Evolutionary conservation across 2,329 filamentous ascomycete species (phyloP).

Genomic region (Didymella sp.): DNA sequence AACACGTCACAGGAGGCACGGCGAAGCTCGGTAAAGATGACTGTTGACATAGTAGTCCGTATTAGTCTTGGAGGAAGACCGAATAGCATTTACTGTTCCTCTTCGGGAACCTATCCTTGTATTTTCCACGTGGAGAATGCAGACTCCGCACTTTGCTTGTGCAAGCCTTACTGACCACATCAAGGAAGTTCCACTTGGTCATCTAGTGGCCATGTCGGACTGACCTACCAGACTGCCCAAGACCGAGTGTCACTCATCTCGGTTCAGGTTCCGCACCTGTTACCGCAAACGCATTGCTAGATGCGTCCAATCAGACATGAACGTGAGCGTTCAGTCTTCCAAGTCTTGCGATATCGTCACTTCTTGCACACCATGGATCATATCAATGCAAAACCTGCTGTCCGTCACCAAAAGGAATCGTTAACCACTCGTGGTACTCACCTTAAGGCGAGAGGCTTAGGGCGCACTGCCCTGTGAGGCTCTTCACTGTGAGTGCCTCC

Average conservation of each 20-base stretch:
- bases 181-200: slow-evolving; percentile 1
- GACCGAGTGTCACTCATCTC: not conserved
- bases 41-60: not conserved
- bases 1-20: not conserved
- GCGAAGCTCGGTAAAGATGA: slow-evolving; percentile 15
- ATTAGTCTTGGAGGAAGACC: slow-evolving; percentile 1
- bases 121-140: slow-evolving; percentile 5
- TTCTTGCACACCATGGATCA: not conserved
- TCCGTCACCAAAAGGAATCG: slow-evolving; percentile 10
- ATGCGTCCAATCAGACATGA: slow-evolving; percentile 10
- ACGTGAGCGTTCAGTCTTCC: not conserved
- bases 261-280: not conserved
- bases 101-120: slow-evolving; percentile 8
- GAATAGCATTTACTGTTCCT: not conserved
- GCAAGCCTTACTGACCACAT: slow-evolving; percentile 13
- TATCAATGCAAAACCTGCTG: slow-evolving; percentile 1
- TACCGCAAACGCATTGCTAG: slow-evolving; percentile 6
- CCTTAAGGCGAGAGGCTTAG: not conserved
- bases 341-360: not conserved
- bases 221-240: not conserved
- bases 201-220: not conserved
- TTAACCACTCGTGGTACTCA: not conserved
- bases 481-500: slow-evolving; percentile 2
- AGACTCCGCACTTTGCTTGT: slow-evolving; percentile 10
- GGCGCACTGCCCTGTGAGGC: not conserved